These are phyloP conservation scores for Bimuria novae-zelandiae DNA, from an alignment of 2,329 filamentous ascomycete genomes.

Conservation along the genomic window DNA sequence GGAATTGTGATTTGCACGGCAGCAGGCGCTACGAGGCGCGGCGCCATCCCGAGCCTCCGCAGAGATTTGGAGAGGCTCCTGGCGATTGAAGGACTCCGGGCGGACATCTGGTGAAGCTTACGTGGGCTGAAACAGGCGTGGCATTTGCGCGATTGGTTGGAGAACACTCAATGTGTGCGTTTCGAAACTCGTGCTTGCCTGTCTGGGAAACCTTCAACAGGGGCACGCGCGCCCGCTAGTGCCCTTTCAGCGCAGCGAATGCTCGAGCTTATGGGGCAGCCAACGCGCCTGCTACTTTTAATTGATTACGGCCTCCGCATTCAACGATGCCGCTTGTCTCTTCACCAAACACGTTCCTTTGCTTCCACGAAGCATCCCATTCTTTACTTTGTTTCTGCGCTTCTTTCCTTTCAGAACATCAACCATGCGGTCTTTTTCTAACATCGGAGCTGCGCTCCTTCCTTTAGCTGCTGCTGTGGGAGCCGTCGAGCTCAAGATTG, in stretches of 20 bases:
- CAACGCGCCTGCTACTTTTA: constrained; percentile 8
- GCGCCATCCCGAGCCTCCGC: not conserved
- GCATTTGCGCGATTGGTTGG: constrained; percentile 20
- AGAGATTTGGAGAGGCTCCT: constrained; percentile 2
- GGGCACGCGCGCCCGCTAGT: constrained; percentile 21
- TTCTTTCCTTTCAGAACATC: constrained; percentile 22
- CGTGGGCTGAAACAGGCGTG: constrained; percentile 9
- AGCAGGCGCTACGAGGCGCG: not conserved
- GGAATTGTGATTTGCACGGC: not conserved
- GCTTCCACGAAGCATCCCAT: not conserved
- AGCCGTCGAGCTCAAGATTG: constrained; percentile 37
- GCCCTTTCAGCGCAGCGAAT: constrained; percentile 9
- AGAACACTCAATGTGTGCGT: constrained; percentile 19
- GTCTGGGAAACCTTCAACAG: constrained; percentile 2
- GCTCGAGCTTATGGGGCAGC: constrained; percentile 28
- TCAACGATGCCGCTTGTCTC: constrained; percentile 18
- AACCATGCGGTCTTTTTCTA: constrained; percentile 40
- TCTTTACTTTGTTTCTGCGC: constrained; percentile 10
- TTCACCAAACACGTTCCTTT: constrained; percentile 20
- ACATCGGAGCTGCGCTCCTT: constrained; percentile 43
- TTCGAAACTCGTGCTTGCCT: constrained; percentile 29
- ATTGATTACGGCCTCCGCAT: constrained; percentile 17
- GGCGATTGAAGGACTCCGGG: constrained; percentile 15
- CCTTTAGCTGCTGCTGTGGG: constrained; percentile 32
- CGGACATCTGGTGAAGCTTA: constrained; percentile 16